A percentile compares a stretch with the other conserved stretches of the same genome.
phyloP scores from a whole-genome alignment of 2,329 filamentous ascomycete species.

The Penicillium rolfsii region DNA sequence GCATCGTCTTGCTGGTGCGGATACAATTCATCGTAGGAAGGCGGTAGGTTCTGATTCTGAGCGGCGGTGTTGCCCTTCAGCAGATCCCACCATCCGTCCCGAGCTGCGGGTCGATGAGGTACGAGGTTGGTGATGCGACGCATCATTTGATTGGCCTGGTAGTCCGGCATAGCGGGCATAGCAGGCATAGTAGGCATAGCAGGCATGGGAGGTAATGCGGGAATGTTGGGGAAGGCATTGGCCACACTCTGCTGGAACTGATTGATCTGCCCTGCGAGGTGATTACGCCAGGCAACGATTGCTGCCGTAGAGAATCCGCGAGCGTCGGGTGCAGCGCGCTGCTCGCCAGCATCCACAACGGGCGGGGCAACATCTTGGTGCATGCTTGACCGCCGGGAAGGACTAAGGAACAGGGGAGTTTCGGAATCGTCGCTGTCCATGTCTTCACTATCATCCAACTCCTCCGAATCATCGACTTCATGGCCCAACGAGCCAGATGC shows the following conservation, averaged over 20 bases:
- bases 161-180: constrained; percentile 68
- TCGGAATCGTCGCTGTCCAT: constrained; percentile 31
- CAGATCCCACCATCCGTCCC: constrained; percentile 68
- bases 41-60: constrained; percentile 60
- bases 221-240: constrained; percentile 66
- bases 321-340: constrained; percentile 31
- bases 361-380: constrained; percentile 38
- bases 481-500: constrained; percentile 51
- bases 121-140: constrained; percentile 73
- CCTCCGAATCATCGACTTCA: constrained; percentile 46
- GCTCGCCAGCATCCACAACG: constrained; percentile 31
- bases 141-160: constrained; percentile 73
- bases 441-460: constrained; percentile 34
- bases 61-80: constrained; percentile 55
- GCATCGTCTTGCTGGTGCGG: constrained; percentile 51
- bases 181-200: constrained; percentile 62
- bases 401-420: constrained; percentile 30
- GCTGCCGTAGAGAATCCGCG: constrained; percentile 59
- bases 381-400: constrained; percentile 43
- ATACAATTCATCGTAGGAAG: constrained; percentile 79
- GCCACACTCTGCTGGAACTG: constrained; percentile 74
- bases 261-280: constrained; percentile 72
- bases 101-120: constrained; percentile 64
- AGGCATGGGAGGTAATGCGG: constrained; percentile 63
- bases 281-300: constrained; percentile 72